Evolutionary conservation across 1,139 yeast species (phyloP).

Genomic region (Pichia sp.): DNA sequence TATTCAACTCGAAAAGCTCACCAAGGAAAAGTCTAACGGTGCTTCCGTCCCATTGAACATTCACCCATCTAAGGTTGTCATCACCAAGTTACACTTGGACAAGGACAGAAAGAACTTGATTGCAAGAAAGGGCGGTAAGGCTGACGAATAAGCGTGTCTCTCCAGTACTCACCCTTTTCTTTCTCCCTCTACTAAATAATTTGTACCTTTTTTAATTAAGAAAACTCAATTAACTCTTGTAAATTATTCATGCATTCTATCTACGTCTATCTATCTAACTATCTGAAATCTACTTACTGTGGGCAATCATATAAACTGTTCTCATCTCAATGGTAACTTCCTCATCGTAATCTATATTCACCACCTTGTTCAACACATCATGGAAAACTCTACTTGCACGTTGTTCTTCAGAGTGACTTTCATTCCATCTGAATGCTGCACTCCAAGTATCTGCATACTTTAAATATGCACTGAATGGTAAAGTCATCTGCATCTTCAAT

Average conservation of each 20-base stretch:
- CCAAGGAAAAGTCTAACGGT: slow-evolving; percentile 98
- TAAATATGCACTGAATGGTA: slow-evolving; percentile 38
- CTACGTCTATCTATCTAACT: too few relatives aligned
- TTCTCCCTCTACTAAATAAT: too few relatives aligned
- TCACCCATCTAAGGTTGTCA: slow-evolving; percentile 98
- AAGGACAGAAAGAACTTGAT: slow-evolving; percentile 98
- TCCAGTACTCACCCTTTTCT: too few relatives aligned
- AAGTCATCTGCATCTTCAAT: slow-evolving; percentile 30
- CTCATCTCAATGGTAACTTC: slow-evolving; percentile 28
- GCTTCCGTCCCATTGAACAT: slow-evolving; percentile 96
- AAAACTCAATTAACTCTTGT: too few relatives aligned
- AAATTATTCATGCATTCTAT: too few relatives aligned
- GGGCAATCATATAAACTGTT: slow-evolving; percentile 29
- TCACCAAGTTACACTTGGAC: slow-evolving; percentile 97
- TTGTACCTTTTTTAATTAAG: too few relatives aligned
- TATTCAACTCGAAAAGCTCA: slow-evolving; percentile 94
- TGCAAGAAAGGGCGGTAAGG: slow-evolving; percentile 86
- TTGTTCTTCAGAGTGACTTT: slow-evolving; percentile 26
- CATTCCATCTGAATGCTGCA: slow-evolving; percentile 62
- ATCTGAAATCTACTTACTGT: too few relatives aligned
- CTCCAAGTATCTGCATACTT: slow-evolving; percentile 61
- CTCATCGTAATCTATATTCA: slow-evolving; percentile 16
- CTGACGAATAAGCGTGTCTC: too few relatives aligned
- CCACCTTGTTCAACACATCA: slow-evolving; percentile 20
- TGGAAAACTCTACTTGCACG: slow-evolving; percentile 21